Base-by-base conservation (phyloP, 352 stramenopile species). In the Globisporangium spinosum region DNA sequence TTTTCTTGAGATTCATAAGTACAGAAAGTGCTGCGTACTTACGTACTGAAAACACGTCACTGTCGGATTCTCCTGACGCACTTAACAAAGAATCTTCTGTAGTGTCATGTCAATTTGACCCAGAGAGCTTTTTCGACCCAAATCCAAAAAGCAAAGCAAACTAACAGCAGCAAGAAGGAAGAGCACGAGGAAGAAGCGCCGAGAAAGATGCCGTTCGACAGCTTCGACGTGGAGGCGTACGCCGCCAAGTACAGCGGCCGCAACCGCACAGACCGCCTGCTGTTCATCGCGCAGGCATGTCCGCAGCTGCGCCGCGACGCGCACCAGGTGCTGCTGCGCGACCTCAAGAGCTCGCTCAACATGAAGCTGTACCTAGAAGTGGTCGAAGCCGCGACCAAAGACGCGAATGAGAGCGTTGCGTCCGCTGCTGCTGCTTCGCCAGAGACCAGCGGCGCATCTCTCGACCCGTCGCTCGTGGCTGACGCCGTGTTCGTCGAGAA, bases 161-260 rank as follows among this genome's bases (percentile, higher is more conserved):
- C 10, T 22, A 65, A 38, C 66, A 22, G 55, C 47, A 75, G 51
- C 47, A 75, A 65, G 77, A 65, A 56, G 3, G 58, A 62, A 51
- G 60, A 72, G 29, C 32, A 56, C 56, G 45, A 61, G 60, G 12
- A 45, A 45, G 38, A 45, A 45, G 38, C 3, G 17, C 38, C 10
- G 13, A 7, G 10, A 45, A 43, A 25, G 23, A 67, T 62, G 43
- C 61, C 54, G 62, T 69, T 86, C 55, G 82, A 86, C 29, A 80
- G 79, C 55, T 93, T 96, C 59, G 89, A 96, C 67, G 77, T 96
- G 66, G 89, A 96, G 27, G 77, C 79, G 57, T 87, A 93, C 58
- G 87, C 83, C 8, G 76, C 83, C 76, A 95, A 94, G 74, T 95
- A 96, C 79, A 86, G 72, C 55, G 89, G 82, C 1, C 82, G 82